Percentiles rank a stretch among this genome's conserved stretches.
Evolutionary conservation across 805 yeast genomes (phyloP).

Genomic region (Metschnikowia amazonensis): DNA sequence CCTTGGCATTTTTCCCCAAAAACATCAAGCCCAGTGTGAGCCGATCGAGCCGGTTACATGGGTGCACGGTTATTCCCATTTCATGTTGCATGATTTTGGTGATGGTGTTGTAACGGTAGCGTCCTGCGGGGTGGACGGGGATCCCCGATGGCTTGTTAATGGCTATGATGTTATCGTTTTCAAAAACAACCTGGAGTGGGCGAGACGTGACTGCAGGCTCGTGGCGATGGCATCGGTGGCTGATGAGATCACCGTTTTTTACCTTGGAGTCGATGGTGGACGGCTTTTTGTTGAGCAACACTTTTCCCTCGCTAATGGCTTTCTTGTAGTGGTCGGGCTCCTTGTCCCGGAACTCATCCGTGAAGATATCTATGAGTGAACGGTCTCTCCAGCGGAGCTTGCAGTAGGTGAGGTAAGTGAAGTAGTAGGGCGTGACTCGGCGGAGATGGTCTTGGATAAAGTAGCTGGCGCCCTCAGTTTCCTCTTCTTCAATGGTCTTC

Average conservation of each 20-base stretch:
- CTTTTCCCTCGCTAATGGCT: slow-evolving; percentile 56
- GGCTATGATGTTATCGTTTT: slow-evolving; percentile 72
- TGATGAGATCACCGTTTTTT: slow-evolving; percentile 76
- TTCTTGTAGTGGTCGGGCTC: slow-evolving; percentile 61
- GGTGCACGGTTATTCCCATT: slow-evolving; percentile 60
- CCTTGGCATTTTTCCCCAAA: slow-evolving; percentile 74
- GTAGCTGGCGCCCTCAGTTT: slow-evolving; percentile 56
- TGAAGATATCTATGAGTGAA: slow-evolving; percentile 75
- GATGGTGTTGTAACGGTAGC: slow-evolving; percentile 69
- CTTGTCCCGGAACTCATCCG: slow-evolving; percentile 79
- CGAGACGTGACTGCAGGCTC: slow-evolving; percentile 77
- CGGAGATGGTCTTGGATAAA: slow-evolving; percentile 58
- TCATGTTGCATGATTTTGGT: slow-evolving; percentile 77
- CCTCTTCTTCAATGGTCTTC: slow-evolving; percentile 50
- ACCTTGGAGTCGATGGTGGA: slow-evolving; percentile 66
- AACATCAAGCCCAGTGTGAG: slow-evolving; percentile 93
- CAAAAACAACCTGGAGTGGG: slow-evolving; percentile 62
- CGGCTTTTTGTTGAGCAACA: slow-evolving; percentile 61
- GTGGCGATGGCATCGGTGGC: slow-evolving; percentile 79
- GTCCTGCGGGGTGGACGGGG: slow-evolving; percentile 95
- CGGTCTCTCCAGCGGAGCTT: slow-evolving; percentile 88
- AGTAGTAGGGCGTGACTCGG: slow-evolving; percentile 78
- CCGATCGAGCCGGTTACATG: slow-evolving; percentile 83
- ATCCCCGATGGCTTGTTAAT: slow-evolving; percentile 93
- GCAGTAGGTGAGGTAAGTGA: slow-evolving; percentile 87